Percentiles rank a stretch among this genome's conserved stretches.
phyloP scores from a whole-genome alignment of 2,329 filamentous ascomycete species.

The Pestalotiopsis sp. region DNA sequence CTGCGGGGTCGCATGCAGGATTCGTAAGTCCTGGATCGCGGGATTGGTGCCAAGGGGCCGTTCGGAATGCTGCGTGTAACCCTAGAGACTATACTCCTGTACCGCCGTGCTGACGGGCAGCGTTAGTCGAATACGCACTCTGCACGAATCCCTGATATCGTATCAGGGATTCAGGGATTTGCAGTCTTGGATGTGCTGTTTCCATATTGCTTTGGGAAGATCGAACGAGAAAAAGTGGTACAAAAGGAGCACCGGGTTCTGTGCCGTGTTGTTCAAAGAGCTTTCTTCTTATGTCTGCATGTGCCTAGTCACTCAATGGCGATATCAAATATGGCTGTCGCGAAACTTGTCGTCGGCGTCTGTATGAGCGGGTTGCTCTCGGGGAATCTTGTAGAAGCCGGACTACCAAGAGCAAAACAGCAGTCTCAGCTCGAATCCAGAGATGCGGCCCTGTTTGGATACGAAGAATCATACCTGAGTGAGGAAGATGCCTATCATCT shows the following conservation, averaged over 20 bases:
- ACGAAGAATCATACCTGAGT: constrained; percentile 3
- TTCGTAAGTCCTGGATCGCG: neutral
- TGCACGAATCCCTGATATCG: neutral
- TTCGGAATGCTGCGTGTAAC: neutral
- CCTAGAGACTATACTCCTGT: neutral
- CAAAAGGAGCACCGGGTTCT: too few relatives aligned
- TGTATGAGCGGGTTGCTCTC: neutral
- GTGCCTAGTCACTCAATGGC: neutral
- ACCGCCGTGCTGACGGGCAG: neutral
- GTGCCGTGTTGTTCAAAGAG: too few relatives aligned
- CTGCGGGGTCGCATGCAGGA: neutral
- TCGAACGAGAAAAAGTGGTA: too few relatives aligned
- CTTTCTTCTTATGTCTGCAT: too few relatives aligned
- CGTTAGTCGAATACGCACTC: neutral
- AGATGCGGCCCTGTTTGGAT: constrained; percentile 8
- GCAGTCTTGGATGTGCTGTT: too few relatives aligned
- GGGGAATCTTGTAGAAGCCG: neutral
- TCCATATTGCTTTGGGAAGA: too few relatives aligned
- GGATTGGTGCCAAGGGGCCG: neutral
- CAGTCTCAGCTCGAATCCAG: neutral
- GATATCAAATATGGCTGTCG: neutral
- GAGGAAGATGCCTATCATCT: neutral
- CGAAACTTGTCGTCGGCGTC: neutral
- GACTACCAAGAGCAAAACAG: neutral
- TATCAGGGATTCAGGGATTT: too few relatives aligned